Base-by-base conservation (phyloP, 805 yeast species). In the Myxozyma mucilagina region DNA sequence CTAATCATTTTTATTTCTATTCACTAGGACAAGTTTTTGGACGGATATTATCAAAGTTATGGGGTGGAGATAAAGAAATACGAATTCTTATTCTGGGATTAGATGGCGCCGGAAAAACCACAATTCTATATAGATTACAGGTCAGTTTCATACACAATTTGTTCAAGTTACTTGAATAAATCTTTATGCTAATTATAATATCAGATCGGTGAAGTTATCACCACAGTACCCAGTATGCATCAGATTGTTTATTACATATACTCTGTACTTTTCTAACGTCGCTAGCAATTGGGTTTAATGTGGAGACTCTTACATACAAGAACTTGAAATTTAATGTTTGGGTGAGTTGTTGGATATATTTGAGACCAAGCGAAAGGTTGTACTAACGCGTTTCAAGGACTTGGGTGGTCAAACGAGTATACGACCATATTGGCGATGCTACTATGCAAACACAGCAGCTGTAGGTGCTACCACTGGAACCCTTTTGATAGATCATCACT, bases 361-460 rank as follows among this genome's bases (percentile, higher is more conserved):
- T 24, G 18, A 42, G 7, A 34, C n/a, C 1, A 14, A 13, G 0
- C 4, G 7, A 32, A 29, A 24, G 10, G 8, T 39, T n/a, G 11
- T 10, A 18, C 38, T 14, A 18, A 35, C 4, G 7, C 20, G 41
- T 20, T 24, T 18, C 31, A 32, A 63, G 67, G 96, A 89, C 75
- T 92, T 94, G 61, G 97, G 97, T 75, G 97, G 97, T 72, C 97
- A 90, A 77, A 96, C 89, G 68, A 80, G 96, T 73, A 83, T 91
- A 68, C 83, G 97, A 71, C 96, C 96, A 0, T 79, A 92, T 60
- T 92, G 98, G 97, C 84, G 97, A 74, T 97, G 92, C 73, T 92
- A 91, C 76, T 90, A 88, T 75, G 88, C 96, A 5, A 96, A 96
- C 35, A 90, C 97, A 2, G 88, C 90, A 70, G 97, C 96, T 9